These are phyloP conservation scores for Chaetoceros tenuissimus DNA, from an alignment of 108 stramenopile species.

Conservation along the genomic window DNA sequence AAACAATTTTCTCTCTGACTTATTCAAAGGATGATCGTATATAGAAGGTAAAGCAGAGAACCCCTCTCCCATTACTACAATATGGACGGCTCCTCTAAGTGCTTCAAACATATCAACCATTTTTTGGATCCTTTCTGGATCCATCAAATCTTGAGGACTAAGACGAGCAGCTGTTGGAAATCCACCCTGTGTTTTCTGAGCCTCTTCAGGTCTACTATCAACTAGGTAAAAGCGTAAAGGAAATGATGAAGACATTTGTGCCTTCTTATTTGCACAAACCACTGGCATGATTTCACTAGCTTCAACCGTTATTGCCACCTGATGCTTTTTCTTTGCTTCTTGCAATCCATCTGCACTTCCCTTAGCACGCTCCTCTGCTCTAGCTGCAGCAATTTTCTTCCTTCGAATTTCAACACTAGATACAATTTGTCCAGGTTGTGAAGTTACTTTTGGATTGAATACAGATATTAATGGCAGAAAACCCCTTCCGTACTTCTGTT, in stretches of 20 bases:
- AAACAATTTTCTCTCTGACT: constrained; percentile 47
- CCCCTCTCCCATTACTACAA: constrained; percentile 74
- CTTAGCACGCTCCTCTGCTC: constrained; percentile 25
- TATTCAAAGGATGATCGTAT: constrained; percentile 37
- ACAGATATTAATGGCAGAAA: neutral
- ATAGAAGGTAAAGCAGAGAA: constrained; percentile 62
- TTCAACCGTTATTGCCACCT: constrained; percentile 49
- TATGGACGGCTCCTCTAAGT: constrained; percentile 67
- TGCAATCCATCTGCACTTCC: constrained; percentile 6
- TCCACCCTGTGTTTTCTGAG: constrained; percentile 58
- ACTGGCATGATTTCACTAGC: constrained; percentile 59
- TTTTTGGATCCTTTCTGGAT: constrained; percentile 48
- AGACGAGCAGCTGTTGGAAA: constrained; percentile 66
- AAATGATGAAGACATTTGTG: constrained; percentile 2
- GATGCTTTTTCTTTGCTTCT: constrained; percentile 9
- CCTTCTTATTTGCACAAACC: constrained; percentile 56
- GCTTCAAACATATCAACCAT: constrained; percentile 72
- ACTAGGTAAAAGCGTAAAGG: constrained; percentile 67
- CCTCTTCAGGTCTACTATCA: constrained; percentile 59
- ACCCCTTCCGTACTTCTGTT: constrained; percentile 68
- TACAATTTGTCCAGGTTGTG: constrained; percentile 31
- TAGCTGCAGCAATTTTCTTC: constrained; percentile 22
- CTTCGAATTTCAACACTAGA: constrained; percentile 21
- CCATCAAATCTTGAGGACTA: constrained; percentile 52
- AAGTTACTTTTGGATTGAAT: constrained; percentile 61